Evolutionary conservation across 2,329 filamentous ascomycete genomes (phyloP), one percentile per base, ranked within the genome.

Genomic region (Sporothrix brunneoviolacea): DNA sequence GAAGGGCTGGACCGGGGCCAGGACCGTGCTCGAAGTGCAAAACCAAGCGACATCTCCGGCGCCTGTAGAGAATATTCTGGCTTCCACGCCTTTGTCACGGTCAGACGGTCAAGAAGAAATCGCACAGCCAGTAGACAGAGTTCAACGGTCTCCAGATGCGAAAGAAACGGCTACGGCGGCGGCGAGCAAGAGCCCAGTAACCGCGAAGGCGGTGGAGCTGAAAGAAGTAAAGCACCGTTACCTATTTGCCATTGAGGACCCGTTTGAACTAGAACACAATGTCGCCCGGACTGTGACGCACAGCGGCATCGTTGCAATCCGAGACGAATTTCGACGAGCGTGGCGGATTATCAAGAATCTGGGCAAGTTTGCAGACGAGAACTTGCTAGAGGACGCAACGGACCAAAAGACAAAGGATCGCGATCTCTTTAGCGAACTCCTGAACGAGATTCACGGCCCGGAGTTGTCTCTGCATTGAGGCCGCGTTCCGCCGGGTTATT

Each of bases 171-270:
- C 56, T 12, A 42, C 48, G 39, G 24, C 32, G 4, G 55, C 56
- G 15, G 43, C 48, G 39, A 51, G 24, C 27, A 32, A 51, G 35
- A 27, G 39, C 36, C 10, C 49, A 32, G 8, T 21, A 9, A 54
- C 60, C 8, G 50, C 59, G 3, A 70, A 68, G 46, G 56, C 62
- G 10, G 61, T 61, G 5, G 72, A 76, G 28, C 61, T 77, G 45
- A 87, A 85, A 58, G 86, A 90, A 61, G 76, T 91, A 13, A 80
- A 86, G 2, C 81, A 90, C 61, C 81, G 89, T 12, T 95, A 89
- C 64, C 76, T 95, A 4, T 86, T 95, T 57, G 88, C 88, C 28
- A 91, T 96, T 54, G 91, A 95, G 63, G 91, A 95, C 64, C 91
- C 91, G 0, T 95, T 95, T 61, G 89, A 95, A 69, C 68, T 83